Conservation (phyloP, 2,329 filamentous ascomycete species). For the Ceratocystis colombiana region DNA sequence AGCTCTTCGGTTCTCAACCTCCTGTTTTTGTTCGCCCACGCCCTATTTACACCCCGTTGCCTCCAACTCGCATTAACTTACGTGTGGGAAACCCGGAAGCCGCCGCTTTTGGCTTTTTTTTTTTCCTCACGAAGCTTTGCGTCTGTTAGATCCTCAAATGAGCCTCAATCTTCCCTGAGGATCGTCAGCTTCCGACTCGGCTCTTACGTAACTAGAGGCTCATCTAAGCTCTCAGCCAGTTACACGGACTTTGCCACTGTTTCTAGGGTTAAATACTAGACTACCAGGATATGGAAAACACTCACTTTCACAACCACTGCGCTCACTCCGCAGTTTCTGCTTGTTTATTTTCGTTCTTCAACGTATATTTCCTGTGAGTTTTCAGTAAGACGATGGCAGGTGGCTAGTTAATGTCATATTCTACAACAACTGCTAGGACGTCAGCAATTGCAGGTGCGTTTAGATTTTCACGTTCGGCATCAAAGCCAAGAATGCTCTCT, state of each 20-base stretch:
- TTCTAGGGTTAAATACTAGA: neutral
- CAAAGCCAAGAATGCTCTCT: too few relatives aligned
- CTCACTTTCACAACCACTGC: neutral
- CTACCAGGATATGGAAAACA: neutral
- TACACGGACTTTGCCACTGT: conserved; percentile 9
- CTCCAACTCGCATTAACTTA: conserved; percentile 11
- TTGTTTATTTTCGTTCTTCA: neutral
- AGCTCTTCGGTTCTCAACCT: neutral
- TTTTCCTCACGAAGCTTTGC: neutral
- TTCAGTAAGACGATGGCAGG: too few relatives aligned
- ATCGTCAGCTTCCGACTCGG: neutral
- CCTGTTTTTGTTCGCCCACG: conserved; percentile 4
- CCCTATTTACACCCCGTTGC: conserved; percentile 2
- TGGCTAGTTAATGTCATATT: too few relatives aligned
- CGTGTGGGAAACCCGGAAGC: conserved; percentile 1
- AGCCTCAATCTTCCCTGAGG: conserved; percentile 10
- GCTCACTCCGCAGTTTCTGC: neutral
- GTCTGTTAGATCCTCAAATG: neutral
- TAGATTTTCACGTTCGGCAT: too few relatives aligned
- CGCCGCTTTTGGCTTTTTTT: neutral
- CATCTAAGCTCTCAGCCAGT: neutral
- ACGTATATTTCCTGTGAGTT: too few relatives aligned
- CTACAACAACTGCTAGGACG: too few relatives aligned
- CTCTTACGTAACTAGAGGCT: conserved; percentile 17
- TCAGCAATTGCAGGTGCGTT: too few relatives aligned